Conservation (phyloP, 202 grass and related monocot species). For the Eragrostis tef region DNA sequence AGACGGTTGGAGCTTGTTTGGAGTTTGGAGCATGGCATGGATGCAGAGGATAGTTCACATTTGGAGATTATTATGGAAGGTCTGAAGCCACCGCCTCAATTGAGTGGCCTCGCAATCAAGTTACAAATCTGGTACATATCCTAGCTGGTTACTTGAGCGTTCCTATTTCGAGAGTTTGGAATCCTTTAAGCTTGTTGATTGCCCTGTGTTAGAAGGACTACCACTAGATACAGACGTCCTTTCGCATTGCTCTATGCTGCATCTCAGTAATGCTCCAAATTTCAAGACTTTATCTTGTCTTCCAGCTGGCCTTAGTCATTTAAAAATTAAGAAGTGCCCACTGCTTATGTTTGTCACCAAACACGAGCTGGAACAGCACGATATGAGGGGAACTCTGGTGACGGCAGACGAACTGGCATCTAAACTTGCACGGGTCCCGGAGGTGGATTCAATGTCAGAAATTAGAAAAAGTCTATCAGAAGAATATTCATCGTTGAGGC, state of each 20-base stretch:
- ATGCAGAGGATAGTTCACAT: background rate
- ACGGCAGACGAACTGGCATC: background rate
- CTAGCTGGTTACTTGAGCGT: background rate
- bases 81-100: background rate
- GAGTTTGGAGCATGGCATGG: background rate
- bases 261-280: fast-evolving
- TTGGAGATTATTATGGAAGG: constrained; percentile 43
- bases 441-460: background rate
- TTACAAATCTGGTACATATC: background rate
- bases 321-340: fast-evolving
- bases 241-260: background rate
- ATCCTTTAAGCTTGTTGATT: background rate
- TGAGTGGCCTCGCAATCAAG: fast-evolving
- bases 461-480: background rate
- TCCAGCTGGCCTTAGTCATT: background rate
- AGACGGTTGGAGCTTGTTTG: background rate
- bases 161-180: constrained; percentile 22
- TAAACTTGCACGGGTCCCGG: background rate
- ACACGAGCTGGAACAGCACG: background rate
- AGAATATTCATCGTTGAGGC: constrained; percentile 7
- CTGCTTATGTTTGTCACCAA: constrained; percentile 8
- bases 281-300: background rate
- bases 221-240: background rate
- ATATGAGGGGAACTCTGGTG: background rate
- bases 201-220: background rate